These are phyloP conservation scores for Xylaria scruposa DNA, from an alignment of 495 filamentous ascomycete genomes.

Conservation along the genomic window DNA sequence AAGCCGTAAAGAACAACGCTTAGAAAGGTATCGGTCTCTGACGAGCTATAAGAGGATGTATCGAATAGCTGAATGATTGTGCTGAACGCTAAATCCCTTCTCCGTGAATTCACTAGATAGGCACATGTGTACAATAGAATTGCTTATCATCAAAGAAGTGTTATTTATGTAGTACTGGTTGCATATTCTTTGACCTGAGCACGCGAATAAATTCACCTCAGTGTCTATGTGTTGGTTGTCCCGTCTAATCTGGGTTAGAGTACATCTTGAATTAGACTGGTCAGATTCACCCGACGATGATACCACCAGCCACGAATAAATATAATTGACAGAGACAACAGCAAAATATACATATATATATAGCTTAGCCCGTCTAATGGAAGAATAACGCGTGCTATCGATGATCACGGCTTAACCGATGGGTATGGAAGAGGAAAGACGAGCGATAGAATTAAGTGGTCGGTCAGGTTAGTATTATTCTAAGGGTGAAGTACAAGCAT, in stretches of 20 bases:
- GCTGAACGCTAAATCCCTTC: background rate
- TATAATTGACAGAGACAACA: background rate
- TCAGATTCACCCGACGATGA: background rate
- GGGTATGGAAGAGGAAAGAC: background rate
- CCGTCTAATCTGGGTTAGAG: background rate
- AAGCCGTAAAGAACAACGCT: background rate
- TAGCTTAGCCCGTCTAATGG: background rate
- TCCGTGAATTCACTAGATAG: background rate
- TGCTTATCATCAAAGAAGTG: background rate
- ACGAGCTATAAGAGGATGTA: background rate
- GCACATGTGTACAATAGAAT: background rate
- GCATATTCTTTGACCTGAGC: too few relatives aligned
- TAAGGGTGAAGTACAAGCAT: background rate
- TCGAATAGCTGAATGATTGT: background rate
- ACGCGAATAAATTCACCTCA: background rate
- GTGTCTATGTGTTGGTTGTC: background rate
- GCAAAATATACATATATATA: too few relatives aligned
- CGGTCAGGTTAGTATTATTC: background rate
- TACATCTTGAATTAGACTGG: background rate
- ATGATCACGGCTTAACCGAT: background rate
- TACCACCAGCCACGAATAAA: background rate
- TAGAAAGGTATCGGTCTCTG: background rate
- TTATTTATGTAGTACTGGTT: background rate
- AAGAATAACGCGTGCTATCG: background rate
- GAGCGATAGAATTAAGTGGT: background rate